Conservation (phyloP, 208 protist genomes). For the Lotmaria passim region DNA sequence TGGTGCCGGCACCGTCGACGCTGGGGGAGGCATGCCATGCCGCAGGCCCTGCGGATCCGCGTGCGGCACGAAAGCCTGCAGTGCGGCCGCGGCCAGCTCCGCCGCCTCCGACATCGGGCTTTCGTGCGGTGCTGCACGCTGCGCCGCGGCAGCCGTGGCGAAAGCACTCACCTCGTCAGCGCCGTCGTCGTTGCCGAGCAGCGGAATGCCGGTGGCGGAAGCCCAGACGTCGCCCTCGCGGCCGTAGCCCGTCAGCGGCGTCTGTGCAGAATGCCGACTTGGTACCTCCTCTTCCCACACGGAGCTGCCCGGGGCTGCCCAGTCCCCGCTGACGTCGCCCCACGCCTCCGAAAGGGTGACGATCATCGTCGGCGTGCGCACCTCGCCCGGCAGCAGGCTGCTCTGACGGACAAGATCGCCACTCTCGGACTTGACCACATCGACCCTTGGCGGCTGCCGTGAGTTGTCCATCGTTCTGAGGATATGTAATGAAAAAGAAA, state of each 20-base stretch:
- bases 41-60: not conserved
- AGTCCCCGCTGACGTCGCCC: slow-evolving; percentile 46
- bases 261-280: slow-evolving; percentile 27
- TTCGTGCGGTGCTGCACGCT: not conserved
- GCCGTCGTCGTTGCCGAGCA: slow-evolving; percentile 22
- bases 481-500: not conserved
- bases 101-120: slow-evolving; percentile 8
- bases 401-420: slow-evolving; percentile 29
- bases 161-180: slow-evolving; percentile 1
- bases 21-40: too few relatives aligned
- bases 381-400: slow-evolving; percentile 64
- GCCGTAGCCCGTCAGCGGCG: slow-evolving; percentile 48
- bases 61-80: slow-evolving; percentile 19
- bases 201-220: slow-evolving; percentile 28
- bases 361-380: slow-evolving; percentile 57
- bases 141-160: not conserved
- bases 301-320: slow-evolving; percentile 56
- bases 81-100: slow-evolving; percentile 28
- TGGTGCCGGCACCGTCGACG: not conserved
- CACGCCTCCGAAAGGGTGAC: slow-evolving; percentile 34
- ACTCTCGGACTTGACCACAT: slow-evolving; percentile 9
- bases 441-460: slow-evolving; percentile 20
- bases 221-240: slow-evolving; percentile 40
- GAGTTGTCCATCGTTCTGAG: slow-evolving; percentile 15
- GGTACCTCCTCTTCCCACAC: slow-evolving; percentile 53